Conservation (phyloP, 495 filamentous ascomycete genomes). For the Annulohypoxylon stygium region DNA sequence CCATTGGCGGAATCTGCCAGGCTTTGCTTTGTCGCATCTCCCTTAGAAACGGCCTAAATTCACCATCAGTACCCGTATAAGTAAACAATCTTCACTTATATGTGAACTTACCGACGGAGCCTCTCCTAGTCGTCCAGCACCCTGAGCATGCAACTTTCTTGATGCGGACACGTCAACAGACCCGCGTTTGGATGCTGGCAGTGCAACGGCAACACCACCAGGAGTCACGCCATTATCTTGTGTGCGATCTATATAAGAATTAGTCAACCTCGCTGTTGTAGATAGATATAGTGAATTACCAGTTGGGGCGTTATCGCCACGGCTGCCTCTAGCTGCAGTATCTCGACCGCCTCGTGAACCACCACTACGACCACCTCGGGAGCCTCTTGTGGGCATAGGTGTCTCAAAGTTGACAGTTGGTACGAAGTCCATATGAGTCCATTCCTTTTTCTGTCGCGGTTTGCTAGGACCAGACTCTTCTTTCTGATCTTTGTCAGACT, state of each 20-base stretch:
- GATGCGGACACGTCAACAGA: constrained; percentile 58
- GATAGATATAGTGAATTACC: constrained; percentile 21
- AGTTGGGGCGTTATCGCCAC: constrained; percentile 36
- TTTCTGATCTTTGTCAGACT: constrained; percentile 75
- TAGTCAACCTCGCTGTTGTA: constrained; percentile 11
- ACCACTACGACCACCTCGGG: constrained; percentile 67
- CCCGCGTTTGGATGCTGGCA: constrained; percentile 59
- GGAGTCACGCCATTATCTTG: constrained; percentile 36
- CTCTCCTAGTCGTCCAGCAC: constrained; percentile 38
- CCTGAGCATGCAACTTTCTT: constrained; percentile 45
- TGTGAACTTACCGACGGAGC: constrained; percentile 40
- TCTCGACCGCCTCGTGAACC: constrained; percentile 68
- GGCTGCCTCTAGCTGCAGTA: constrained; percentile 49
- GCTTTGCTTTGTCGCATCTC: constrained; percentile 40
- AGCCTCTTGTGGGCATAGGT: constrained; percentile 74
- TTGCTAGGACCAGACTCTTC: constrained; percentile 68
- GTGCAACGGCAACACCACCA: constrained; percentile 26
- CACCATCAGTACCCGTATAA: constrained; percentile 1
- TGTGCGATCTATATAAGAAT: constrained; percentile 41
- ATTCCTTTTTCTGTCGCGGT: constrained; percentile 76
- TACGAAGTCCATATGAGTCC: constrained; percentile 78
- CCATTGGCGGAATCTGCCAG: constrained; percentile 38
- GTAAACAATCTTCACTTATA: neutral
- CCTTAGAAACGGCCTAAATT: constrained; percentile 36
- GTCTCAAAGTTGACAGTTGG: constrained; percentile 88